Evolutionary conservation across 441 rosid genomes (phyloP).

Genomic region (Bruguiera hainesii): DNA sequence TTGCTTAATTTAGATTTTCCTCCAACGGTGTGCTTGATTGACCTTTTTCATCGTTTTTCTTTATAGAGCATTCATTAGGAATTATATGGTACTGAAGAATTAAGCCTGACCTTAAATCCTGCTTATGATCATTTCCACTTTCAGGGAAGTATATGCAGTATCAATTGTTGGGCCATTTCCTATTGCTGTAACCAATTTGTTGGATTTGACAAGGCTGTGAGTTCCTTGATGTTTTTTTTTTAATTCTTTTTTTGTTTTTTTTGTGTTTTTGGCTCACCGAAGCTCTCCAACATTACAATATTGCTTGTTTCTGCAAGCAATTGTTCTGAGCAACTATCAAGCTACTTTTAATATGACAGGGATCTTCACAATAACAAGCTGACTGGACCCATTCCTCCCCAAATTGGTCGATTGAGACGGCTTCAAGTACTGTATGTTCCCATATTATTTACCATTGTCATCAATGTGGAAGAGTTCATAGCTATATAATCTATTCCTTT

Average conservation of each 20-base stretch:
- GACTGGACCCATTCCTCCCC: conserved; percentile 82
- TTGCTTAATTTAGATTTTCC: too few species aligned
- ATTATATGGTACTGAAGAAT: neutral
- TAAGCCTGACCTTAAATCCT: conserved; percentile 2
- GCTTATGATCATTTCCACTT: conserved; percentile 14
- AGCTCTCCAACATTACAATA: neutral
- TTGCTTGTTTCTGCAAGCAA: neutral
- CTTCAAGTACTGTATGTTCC: conserved; percentile 55
- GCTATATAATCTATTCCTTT: neutral
- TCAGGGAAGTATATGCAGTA: conserved; percentile 80
- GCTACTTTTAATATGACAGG: conserved; percentile 33
- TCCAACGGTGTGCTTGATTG: neutral
- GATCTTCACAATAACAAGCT: conserved; percentile 79
- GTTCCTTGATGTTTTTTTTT: conserved; percentile 10
- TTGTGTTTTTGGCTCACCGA: neutral
- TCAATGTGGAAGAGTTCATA: neutral
- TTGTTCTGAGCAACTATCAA: neutral
- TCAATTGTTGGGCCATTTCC: conserved; percentile 82
- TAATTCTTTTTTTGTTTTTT: neutral
- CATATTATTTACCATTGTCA: conserved; percentile 11
- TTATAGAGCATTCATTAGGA: neutral
- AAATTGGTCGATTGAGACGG: conserved; percentile 64
- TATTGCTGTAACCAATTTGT: conserved; percentile 68
- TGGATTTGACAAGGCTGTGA: conserved; percentile 71
- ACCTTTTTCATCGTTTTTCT: neutral